These are phyloP conservation scores for Firmiana major DNA, from an alignment of 345 rosid genomes.

Conservation along the genomic window DNA sequence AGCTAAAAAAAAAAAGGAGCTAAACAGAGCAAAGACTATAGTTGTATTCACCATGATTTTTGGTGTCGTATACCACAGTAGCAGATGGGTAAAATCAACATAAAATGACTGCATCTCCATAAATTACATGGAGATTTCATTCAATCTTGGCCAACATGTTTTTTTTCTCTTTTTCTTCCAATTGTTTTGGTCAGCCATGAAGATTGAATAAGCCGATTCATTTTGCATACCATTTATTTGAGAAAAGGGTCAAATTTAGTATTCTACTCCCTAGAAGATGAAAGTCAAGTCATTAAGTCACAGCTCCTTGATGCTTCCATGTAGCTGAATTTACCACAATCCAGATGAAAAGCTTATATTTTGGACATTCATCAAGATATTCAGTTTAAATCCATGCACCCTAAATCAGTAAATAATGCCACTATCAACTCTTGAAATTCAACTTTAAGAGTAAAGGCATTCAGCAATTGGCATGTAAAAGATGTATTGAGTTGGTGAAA, in stretches of 20 bases:
- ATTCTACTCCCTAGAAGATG: too few species aligned
- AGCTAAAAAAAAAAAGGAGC: background rate
- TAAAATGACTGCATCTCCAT: constrained; percentile 10
- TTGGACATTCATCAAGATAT: background rate
- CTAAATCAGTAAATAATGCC: background rate
- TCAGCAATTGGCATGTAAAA: background rate
- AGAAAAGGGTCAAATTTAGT: too few species aligned
- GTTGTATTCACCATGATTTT: constrained; percentile 17
- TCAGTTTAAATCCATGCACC: background rate
- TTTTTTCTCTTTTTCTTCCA: background rate
- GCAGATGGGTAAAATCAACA: constrained; percentile 10
- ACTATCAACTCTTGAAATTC: background rate
- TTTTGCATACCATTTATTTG: too few species aligned
- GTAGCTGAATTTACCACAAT: constrained; percentile 8
- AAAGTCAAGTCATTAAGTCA: background rate
- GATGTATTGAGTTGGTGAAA: background rate
- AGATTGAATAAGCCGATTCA: background rate
- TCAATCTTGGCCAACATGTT: background rate
- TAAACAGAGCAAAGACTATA: background rate
- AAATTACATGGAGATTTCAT: constrained; percentile 19
- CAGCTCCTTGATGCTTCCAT: background rate
- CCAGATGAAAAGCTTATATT: background rate
- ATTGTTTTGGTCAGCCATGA: background rate
- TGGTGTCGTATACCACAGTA: constrained; percentile 24
- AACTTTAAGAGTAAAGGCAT: background rate